Percentiles rank a stretch among this genome's conserved stretches.
Evolutionary conservation across 148 eudicot species (phyloP).

Genomic region (Chenopodium suecicum): DNA sequence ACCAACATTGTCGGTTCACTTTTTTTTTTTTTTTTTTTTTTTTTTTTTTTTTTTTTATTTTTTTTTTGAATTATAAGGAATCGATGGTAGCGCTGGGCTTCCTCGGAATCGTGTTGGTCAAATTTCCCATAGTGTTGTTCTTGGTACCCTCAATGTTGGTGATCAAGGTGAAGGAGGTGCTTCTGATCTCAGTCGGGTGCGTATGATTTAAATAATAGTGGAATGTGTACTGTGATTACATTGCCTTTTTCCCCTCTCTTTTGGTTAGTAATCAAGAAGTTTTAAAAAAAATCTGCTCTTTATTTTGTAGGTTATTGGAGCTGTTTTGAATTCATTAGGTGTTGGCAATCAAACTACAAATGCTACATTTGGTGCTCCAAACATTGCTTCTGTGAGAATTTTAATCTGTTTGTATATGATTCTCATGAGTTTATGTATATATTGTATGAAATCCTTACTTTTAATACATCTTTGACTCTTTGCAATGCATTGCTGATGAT

Average conservation of each 20-base stretch:
- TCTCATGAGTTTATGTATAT: slow-evolving; percentile 18
- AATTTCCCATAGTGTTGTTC: slow-evolving; percentile 79
- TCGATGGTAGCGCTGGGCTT: slow-evolving; percentile 50
- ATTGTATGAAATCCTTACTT: too few relatives aligned
- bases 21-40: neutral
- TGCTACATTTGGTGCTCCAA: slow-evolving; percentile 40
- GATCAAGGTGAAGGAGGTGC: slow-evolving; percentile 71
- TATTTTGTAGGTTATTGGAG: slow-evolving; percentile 70
- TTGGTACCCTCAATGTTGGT: slow-evolving; percentile 76
- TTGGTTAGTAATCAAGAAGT: slow-evolving; percentile 3
- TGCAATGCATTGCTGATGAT: neutral
- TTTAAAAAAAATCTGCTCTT: neutral
- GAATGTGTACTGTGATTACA: neutral
- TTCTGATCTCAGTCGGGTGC: slow-evolving; percentile 76
- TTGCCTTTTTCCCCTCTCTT: neutral
- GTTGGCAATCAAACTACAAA: slow-evolving; percentile 46
- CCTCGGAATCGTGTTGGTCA: slow-evolving; percentile 72
- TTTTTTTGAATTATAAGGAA: slow-evolving; percentile 43
- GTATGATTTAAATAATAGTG: slow-evolving; percentile 23
- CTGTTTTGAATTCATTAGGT: slow-evolving; percentile 86
- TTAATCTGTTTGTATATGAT: slow-evolving; percentile 24
- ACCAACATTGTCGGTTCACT: neutral
- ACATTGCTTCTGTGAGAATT: slow-evolving; percentile 30
- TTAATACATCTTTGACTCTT: neutral
- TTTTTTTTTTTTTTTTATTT: neutral